phyloP scores from a whole-genome alignment of 805 yeast genomes.

The Metschnikowia aberdeeniae region DNA sequence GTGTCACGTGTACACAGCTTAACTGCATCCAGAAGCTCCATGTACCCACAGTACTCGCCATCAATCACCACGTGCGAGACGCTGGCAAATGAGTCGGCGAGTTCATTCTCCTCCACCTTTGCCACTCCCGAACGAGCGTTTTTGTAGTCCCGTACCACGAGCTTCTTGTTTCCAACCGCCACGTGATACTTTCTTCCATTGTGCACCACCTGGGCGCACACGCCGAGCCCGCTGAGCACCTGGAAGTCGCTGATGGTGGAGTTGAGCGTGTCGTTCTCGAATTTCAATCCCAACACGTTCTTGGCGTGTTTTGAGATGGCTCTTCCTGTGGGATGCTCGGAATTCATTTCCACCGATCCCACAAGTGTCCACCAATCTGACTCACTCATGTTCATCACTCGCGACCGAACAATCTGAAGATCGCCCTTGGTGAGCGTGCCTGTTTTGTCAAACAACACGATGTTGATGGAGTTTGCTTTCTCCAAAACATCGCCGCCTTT shows the following conservation, averaged over 20 bases:
- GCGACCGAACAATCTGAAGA: constrained; percentile 43
- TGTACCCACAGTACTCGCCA: constrained; percentile 54
- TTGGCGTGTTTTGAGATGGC: constrained; percentile 51
- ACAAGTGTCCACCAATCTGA: constrained; percentile 49
- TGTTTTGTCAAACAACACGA: constrained; percentile 87
- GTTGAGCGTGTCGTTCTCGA: constrained; percentile 29
- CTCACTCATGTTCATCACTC: constrained; percentile 8
- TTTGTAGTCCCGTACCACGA: constrained; percentile 28
- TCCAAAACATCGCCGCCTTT: constrained; percentile 93
- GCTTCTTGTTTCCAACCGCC: constrained; percentile 50
- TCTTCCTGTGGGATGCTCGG: constrained; percentile 86
- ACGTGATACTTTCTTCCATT: constrained; percentile 6
- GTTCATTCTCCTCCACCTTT: constrained; percentile 9
- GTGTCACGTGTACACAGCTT: constrained; percentile 63
- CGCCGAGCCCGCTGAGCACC: constrained; percentile 44
- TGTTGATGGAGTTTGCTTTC: constrained; percentile 56
- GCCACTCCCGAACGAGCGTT: constrained; percentile 10
- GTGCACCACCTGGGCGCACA: constrained; percentile 31
- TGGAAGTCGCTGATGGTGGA: constrained; percentile 32
- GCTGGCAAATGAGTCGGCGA: constrained; percentile 35
- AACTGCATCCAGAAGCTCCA: constrained; percentile 64
- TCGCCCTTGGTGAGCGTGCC: constrained; percentile 90
- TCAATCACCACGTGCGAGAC: constrained; percentile 57
- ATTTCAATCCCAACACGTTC: constrained; percentile 22
- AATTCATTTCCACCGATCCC: constrained; percentile 57